Evolutionary conservation across 306 rosid genomes (phyloP).

Genomic region (Carpinus viminea): DNA sequence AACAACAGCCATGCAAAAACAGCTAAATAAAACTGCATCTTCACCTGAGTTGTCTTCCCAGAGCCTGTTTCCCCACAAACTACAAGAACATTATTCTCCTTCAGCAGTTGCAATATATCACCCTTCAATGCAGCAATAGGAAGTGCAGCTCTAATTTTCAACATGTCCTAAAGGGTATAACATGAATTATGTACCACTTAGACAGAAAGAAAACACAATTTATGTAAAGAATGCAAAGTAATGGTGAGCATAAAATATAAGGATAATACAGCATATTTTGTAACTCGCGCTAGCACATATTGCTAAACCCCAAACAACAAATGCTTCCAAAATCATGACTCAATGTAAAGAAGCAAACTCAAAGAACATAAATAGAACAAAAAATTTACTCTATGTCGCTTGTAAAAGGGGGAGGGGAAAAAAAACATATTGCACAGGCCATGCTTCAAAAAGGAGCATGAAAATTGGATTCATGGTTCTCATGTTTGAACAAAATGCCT

Average conservation of each 20-base stretch:
- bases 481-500: slow-evolving; percentile 1
- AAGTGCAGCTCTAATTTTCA: slow-evolving; percentile 74
- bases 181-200: background rate
- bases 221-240: background rate
- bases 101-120: slow-evolving; percentile 70
- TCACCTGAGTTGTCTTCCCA: slow-evolving; percentile 98
- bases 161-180: slow-evolving; percentile 67
- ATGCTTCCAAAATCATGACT: background rate
- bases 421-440: background rate
- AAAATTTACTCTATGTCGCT: background rate
- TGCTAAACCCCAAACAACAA: background rate
- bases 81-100: slow-evolving; percentile 72
- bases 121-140: slow-evolving; percentile 73
- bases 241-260: background rate
- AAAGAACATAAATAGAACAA: background rate
- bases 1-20: slow-evolving; percentile 13
- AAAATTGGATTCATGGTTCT: background rate
- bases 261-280: background rate
- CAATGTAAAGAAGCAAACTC: background rate
- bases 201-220: background rate
- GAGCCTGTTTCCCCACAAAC: slow-evolving; percentile 99
- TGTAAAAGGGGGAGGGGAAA: no score
- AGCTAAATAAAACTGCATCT: slow-evolving; percentile 21
- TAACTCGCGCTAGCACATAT: background rate
- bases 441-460: background rate